Evolutionary conservation across 257 asterid genomes (phyloP), one percentile per base, ranked within the genome.

Genomic region (Nicotiana obtusifolia): DNA sequence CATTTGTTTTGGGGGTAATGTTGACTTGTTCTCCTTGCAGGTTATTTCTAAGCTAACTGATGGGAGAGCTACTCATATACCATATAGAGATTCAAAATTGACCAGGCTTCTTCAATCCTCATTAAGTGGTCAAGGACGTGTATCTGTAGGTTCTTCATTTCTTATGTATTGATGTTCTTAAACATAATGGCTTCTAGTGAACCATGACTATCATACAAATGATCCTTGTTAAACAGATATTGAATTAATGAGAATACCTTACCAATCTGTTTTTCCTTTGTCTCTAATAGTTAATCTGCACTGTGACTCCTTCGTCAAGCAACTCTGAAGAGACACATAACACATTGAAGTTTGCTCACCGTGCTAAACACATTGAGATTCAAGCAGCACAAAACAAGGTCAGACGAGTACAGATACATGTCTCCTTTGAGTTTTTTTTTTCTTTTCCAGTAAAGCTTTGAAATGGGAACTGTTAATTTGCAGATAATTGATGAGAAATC

Each of bases 401-500:
- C 83, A 75, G 80, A 49, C 47, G 56, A 75, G 10, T 75, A 26
- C 41, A 75, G 64, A 75, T 52, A 26, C 80, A 26, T 49, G 41
- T 49, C 24, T 20, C 57, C 26, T 75, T 75, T 26, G 59, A 26
- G 3, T 9, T 75, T 75, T 37, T 49, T 61, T 24, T 49, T 26
- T n/a, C n/a, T n/a, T n/a, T n/a, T n/a, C n/a, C 44, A 26, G 24
- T 75, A 52, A 7, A 69, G 64, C 41, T 66, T 66, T 57, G 82
- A 57, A 85, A 77, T 81, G 31, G 84, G 75, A 69, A 83, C 83
- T 84, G 78, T 82, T 80, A 68, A 85, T 67, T 14, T 88, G 97
- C 98, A 96, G 99, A 96, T 96, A 86, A 89, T 96, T 52, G 98
- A 96, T 76, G 99, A 96, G 90, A 94, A 96, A 87, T 96, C 99